Conservation (phyloP, 345 rosid genomes). For the Lumnitzera littorea region DNA sequence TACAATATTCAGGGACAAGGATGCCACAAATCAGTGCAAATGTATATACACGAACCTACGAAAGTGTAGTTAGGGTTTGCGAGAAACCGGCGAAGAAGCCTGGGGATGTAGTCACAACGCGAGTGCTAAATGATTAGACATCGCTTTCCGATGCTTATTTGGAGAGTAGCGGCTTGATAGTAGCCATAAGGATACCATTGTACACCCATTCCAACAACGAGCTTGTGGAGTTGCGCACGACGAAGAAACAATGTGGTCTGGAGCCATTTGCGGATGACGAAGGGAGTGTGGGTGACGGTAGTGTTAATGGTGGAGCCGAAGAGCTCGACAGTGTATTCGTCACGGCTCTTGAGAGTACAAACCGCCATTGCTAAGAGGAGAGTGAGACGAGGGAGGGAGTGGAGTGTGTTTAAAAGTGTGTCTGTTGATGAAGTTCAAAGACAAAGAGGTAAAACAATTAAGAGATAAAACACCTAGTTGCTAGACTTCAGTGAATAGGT, state of each 20-base stretch:
- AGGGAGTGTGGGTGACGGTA: conserved; percentile 18
- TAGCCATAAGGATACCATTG: conserved; percentile 13
- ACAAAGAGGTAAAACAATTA: too few relatives aligned
- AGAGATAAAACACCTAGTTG: too few relatives aligned
- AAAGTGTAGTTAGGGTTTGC: too few relatives aligned
- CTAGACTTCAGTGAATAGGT: too few relatives aligned
- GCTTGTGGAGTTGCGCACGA: conserved; percentile 2
- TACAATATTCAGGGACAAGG: too few relatives aligned
- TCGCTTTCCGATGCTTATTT: conserved; percentile 18
- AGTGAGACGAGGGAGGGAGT: background rate
- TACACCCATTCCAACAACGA: conserved; percentile 28
- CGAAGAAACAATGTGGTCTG: background rate
- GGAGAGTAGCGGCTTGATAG: conserved; percentile 17
- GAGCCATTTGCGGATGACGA: conserved; percentile 22
- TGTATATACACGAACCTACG: too few relatives aligned
- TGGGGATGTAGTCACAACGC: too few relatives aligned
- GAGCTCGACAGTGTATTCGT: conserved; percentile 9
- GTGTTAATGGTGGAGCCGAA: conserved; percentile 11
- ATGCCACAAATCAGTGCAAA: too few relatives aligned
- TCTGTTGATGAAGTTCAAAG: too few relatives aligned
- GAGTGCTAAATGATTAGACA: too few relatives aligned
- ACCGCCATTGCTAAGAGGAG: background rate
- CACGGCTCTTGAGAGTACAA: background rate
- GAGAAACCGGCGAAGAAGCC: too few relatives aligned
- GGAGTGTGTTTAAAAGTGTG: too few relatives aligned